Evolutionary conservation across 257 asterid genomes (phyloP).

Genomic region (Solanum habrochaites): DNA sequence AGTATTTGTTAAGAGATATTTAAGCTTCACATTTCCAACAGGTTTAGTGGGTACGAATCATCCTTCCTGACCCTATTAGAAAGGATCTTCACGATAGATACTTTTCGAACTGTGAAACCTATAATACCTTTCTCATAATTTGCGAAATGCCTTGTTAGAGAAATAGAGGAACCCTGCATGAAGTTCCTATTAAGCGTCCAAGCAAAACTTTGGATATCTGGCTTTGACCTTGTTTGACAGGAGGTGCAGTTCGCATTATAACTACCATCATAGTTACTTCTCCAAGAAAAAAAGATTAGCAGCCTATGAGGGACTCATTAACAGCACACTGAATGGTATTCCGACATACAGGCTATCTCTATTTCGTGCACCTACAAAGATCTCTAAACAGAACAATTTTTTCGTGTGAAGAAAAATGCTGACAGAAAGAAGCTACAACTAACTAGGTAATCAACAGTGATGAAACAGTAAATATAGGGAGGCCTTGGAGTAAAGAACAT

Average conservation of each 20-base stretch:
- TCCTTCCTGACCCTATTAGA: too few relatives aligned
- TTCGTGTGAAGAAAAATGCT: neutral
- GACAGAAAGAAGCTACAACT: neutral
- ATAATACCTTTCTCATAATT: too few relatives aligned
- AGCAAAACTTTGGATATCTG: neutral
- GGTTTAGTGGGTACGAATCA: too few relatives aligned
- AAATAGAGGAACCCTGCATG: neutral
- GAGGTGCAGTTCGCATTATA: neutral
- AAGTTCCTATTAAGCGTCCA: neutral
- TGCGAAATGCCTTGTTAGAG: too few relatives aligned
- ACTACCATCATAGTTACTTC: neutral
- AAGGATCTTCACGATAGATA: too few relatives aligned
- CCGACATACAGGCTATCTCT: neutral
- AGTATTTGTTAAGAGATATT: too few relatives aligned
- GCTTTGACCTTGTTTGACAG: neutral
- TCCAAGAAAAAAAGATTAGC: neutral
- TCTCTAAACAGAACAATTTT: neutral
- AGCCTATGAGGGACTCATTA: neutral
- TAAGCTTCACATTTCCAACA: too few relatives aligned
- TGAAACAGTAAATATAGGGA: neutral
- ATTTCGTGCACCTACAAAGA: neutral
- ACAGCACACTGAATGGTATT: neutral
- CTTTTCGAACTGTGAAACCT: neutral
- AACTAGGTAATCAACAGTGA: neutral
- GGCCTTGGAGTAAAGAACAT: neutral